Evolutionary conservation across 2,329 filamentous ascomycete genomes (phyloP), one percentile per base, ranked within the genome.

Genomic region (Fusarium sp.): DNA sequence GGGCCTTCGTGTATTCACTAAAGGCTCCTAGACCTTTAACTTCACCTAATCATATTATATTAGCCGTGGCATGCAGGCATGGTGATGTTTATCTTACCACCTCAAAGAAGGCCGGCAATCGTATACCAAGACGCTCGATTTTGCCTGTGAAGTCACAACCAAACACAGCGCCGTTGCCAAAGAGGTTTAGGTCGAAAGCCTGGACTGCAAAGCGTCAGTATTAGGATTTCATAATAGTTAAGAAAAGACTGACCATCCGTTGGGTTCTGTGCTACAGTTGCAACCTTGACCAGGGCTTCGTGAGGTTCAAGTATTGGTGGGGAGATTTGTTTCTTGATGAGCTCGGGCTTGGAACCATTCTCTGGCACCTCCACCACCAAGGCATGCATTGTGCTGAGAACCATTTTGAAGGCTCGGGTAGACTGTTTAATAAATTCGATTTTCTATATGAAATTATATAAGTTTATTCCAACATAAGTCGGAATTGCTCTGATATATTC

Each of bases 1-100:
- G 80, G 2, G 83, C 83, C 5, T 85, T 42, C 1, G 78, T 78
- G 45, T 84, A 84, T 62, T 83, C 73, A 49, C 79, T 79, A 63
- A 82, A 84, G 2, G 77, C 83, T 3, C 83, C 83, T 2, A 83
- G 59, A 0, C 80, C 79, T 59, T 76, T 76, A 18, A 61, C 60
- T 31, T 76, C 70, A 13, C 74, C 75, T 75, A n/a, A 56, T 53
- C 11, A 47, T 7, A 14, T 17, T 29, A 18, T 29, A 36, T 73
- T 18, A 64, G 60, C 15, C 17, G 50, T 6, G 5, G 18, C 9
- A 14, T 17, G 10, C 17, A 4, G 7, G 29, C 25, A 31, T 20
- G 14, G 7, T 7, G 3, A 9, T 7, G 15, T 27, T 33, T 20
- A 75, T 70, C 67, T 47, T 54, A 78, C 78, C 78, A 58, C 77